These are phyloP conservation scores for Chara braunii DNA, from an alignment of 139 green algal species.

Conservation along the genomic window DNA sequence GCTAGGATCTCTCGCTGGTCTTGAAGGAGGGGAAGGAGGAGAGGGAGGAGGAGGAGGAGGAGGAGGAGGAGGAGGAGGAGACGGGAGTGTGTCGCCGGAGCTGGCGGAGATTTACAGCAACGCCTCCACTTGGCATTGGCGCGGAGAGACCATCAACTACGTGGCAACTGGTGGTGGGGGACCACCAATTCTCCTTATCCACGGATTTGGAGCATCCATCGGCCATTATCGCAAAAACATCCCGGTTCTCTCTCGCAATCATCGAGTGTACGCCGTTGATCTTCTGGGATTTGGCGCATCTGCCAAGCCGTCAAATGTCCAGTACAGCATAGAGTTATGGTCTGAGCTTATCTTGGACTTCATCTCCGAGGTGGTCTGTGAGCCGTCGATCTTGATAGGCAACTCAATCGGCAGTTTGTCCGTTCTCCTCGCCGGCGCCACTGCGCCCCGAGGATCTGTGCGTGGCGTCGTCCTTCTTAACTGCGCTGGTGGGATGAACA, in stretches of 20 bases:
- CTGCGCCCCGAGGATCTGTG: not conserved
- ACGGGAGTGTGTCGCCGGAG: too few relatives aligned
- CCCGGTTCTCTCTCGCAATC: slow-evolving; percentile 39
- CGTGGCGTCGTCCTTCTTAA: slow-evolving; percentile 65
- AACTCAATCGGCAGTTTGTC: slow-evolving; percentile 89
- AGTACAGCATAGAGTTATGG: slow-evolving; percentile 47
- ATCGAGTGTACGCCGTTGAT: slow-evolving; percentile 71
- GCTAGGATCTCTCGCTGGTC: too few relatives aligned
- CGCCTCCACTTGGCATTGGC: slow-evolving; percentile 21
- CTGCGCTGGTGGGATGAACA: slow-evolving; percentile 79
- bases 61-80: too few relatives aligned
- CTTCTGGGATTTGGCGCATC: slow-evolving; percentile 73
- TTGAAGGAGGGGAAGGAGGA: too few relatives aligned
- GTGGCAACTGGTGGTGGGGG: not conserved
- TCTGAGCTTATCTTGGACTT: slow-evolving; percentile 56
- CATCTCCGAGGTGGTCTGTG: slow-evolving; percentile 60
- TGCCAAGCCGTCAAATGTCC: slow-evolving; percentile 64
- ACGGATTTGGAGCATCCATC: slow-evolving; percentile 92
- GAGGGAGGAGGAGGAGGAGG: too few relatives aligned
- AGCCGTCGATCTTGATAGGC: slow-evolving; percentile 73
- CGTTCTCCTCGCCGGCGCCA: slow-evolving; percentile 52
- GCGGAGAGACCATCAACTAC: slow-evolving; percentile 26
- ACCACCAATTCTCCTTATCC: slow-evolving; percentile 75
- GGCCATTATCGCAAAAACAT: slow-evolving; percentile 80
- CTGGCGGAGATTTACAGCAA: too few relatives aligned